phyloP scores from a whole-genome alignment of 2,329 filamentous ascomycete species.

The Trichoderma arundinaceum region DNA sequence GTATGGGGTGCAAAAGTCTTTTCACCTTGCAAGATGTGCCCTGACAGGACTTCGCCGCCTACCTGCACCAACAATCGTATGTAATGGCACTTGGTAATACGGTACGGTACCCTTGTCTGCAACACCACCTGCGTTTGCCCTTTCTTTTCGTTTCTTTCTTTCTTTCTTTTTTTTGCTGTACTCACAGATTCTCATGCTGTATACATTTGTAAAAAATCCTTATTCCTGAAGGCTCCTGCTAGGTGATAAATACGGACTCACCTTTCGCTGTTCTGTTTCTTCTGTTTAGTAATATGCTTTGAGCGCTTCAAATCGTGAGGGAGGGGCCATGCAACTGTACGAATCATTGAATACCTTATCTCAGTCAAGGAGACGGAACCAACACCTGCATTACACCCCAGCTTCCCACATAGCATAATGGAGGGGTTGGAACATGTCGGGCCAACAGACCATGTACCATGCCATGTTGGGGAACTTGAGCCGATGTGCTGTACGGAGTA shows the following conservation, averaged over 20 bases:
- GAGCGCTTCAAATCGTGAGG: not conserved
- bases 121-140: not conserved
- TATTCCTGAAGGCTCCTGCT: not conserved
- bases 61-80: not conserved
- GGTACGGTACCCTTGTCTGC: not conserved
- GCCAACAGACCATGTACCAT: slow-evolving; percentile 6
- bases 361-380: not conserved
- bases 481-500: not conserved
- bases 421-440: not conserved
- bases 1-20: not conserved
- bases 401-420: not conserved
- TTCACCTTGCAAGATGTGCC: not conserved
- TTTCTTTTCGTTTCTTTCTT: too few species aligned
- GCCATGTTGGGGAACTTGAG: not conserved
- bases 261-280: not conserved
- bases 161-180: too few species aligned
- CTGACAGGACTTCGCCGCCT: not conserved
- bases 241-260: not conserved
- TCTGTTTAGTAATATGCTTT: not conserved
- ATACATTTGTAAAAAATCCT: not conserved
- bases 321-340: not conserved
- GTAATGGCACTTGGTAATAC: not conserved
- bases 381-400: not conserved
- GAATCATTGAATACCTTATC: not conserved
- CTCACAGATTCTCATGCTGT: not conserved